Base-by-base conservation (phyloP, 1,284 basidiomycete species). In the Malassezia arunalokei region DNA sequence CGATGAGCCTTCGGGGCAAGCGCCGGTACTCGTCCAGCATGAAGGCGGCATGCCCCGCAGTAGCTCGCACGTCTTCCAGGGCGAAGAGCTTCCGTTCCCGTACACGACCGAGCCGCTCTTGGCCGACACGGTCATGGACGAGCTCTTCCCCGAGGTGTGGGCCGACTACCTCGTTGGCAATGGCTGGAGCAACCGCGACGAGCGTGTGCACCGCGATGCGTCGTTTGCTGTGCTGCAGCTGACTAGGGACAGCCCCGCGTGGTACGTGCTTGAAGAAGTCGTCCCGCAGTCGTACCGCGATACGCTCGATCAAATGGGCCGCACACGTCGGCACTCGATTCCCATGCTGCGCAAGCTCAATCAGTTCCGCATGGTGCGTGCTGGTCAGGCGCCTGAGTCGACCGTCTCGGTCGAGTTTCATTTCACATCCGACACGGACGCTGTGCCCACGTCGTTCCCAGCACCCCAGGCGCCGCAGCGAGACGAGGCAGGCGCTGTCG, bases 181-280 rank as follows among this genome's bases (percentile, higher is more conserved):
- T 38, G 70, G 70, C 11, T 73, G 70, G 70, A 66, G 64, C 56
- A 68, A 70, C 40, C 60, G 68, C 32, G 68, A 73, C 45, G 70
- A 73, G 51, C 58, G 63, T 11, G 68, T 69, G 29, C 68, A 71
- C 45, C 57, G 70, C 14, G 53, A 54, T 11, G 65, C 70, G n/a
- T 70, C 60, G 51, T 73, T 73, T 59, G 70, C 63, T 28, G 58
- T 73, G 2, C 55, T 73, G 29, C 70, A 73, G 59, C 62, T 68
- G 59, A 58, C 5, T 43, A 56, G 7, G 60, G 48, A 37, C 20
- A n/a, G 6, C 27, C 33, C 33, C 3, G 8, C 28, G n/a, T 73
- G 70, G 70, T 73, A 70, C 43, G 63, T 73, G 14, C 42, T 71
- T 2, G 59, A 67, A 43, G 70, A 73, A 40, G 43, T 64, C 27